Percentiles rank a stretch among this genome's conserved stretches.
Evolutionary conservation across 2,329 filamentous ascomycete species (phyloP).

Genomic region (Thielaviopsis punctulata): DNA sequence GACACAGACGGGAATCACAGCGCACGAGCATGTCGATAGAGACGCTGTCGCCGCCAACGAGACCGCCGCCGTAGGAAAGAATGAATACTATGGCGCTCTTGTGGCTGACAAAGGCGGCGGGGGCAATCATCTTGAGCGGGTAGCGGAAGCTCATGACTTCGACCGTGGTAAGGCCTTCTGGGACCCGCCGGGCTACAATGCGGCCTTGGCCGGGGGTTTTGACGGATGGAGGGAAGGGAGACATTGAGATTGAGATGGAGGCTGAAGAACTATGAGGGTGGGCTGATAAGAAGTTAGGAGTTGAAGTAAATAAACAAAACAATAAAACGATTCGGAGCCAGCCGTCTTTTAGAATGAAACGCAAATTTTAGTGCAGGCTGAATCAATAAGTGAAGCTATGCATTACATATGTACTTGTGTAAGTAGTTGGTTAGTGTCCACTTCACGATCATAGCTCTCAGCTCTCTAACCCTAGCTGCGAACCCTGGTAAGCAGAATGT

Average conservation of each 20-base stretch:
- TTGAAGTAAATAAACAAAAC: neutral
- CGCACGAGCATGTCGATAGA: conserved; percentile 53
- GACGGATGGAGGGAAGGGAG: conserved; percentile 61
- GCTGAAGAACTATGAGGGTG: neutral
- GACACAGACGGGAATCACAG: conserved; percentile 44
- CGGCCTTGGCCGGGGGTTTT: conserved; percentile 62
- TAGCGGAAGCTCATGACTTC: conserved; percentile 75
- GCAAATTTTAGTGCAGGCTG: too few relatives aligned
- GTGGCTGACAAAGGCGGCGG: conserved; percentile 45
- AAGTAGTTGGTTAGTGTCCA: neutral
- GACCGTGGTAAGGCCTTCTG: conserved; percentile 53
- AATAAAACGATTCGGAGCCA: too few relatives aligned
- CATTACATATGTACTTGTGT: too few relatives aligned
- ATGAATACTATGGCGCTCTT: conserved; percentile 69
- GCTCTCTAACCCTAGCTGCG: neutral
- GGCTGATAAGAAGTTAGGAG: neutral
- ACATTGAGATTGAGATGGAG: conserved; percentile 22
- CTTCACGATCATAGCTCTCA: neutral
- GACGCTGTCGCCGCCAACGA: conserved; percentile 76
- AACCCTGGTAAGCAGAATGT: neutral
- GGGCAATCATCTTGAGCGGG: conserved; percentile 82
- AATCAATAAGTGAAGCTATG: too few relatives aligned
- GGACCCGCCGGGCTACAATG: conserved; percentile 56
- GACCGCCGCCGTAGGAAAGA: conserved; percentile 83
- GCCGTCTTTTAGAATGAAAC: too few relatives aligned